Percentiles rank a stretch among this genome's conserved stretches.
These are phyloP conservation scores for Penicillium decumbens DNA, from an alignment of 2,329 filamentous ascomycete species.

Conservation along the genomic window DNA sequence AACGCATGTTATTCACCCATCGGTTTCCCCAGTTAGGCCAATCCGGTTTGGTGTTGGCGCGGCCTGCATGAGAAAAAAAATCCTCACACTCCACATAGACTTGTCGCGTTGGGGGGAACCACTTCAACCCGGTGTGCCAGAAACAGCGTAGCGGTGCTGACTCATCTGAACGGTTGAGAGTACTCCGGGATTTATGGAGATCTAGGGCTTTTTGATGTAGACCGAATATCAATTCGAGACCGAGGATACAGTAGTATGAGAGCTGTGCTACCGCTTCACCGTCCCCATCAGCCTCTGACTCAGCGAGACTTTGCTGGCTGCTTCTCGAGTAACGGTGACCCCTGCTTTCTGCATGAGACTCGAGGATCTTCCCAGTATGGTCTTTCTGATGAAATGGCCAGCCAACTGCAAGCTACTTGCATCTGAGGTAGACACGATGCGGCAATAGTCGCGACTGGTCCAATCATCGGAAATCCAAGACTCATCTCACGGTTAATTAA, in stretches of 20 bases:
- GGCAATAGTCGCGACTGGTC: not conserved
- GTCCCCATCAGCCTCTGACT: not conserved
- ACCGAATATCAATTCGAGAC: not conserved
- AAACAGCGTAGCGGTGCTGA: conserved; percentile 9
- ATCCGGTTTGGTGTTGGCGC: not conserved
- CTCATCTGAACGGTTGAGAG: conserved; percentile 2
- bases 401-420: not conserved
- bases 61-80: not conserved
- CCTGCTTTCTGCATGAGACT: not conserved
- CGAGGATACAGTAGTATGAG: not conserved
- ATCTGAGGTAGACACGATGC: not conserved
- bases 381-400: not conserved
- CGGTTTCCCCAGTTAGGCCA: not conserved
- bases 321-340: not conserved
- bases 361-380: not conserved
- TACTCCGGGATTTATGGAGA: not conserved
- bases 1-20: not conserved
- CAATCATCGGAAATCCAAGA: not conserved
- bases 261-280: not conserved
- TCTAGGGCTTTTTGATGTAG: not conserved
- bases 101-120: conserved; percentile 1
- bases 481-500: not conserved
- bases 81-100: no score
- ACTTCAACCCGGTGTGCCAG: conserved; percentile 9
- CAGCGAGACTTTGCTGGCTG: not conserved